Conservation (phyloP, 1,139 yeast species). For the Yamadazyma taylorii region DNA sequence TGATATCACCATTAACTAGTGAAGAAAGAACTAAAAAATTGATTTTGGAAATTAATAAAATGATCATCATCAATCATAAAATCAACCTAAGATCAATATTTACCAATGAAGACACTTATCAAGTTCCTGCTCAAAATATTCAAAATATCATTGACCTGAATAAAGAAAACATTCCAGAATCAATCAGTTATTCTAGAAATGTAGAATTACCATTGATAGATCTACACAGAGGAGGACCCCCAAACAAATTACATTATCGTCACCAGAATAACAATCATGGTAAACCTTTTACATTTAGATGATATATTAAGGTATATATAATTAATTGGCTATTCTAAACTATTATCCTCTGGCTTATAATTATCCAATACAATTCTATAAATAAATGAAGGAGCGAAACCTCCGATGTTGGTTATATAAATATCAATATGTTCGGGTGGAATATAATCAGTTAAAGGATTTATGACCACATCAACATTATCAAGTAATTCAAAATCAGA, state of each 20-base stretch:
- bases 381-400: slow-evolving; percentile 93
- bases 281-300: not conserved
- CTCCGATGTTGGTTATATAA: slow-evolving; percentile 92
- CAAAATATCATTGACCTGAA: not conserved
- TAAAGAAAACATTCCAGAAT: slow-evolving; percentile 5
- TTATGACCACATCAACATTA: slow-evolving; percentile 75
- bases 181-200: not conserved
- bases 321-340: slow-evolving; percentile 34
- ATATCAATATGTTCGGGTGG: slow-evolving; percentile 95
- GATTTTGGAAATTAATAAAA: slow-evolving; percentile 5
- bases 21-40: slow-evolving; percentile 5
- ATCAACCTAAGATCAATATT: not conserved
- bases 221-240: slow-evolving; percentile 1
- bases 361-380: slow-evolving; percentile 95
- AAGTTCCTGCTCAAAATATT: not conserved
- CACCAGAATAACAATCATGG: not conserved
- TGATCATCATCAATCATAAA: slow-evolving; percentile 7
- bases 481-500: slow-evolving; percentile 64
- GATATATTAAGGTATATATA: too few species aligned
- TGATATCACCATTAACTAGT: not conserved
- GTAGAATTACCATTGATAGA: not conserved
- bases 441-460: slow-evolving; percentile 90
- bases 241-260: not conserved
- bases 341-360: slow-evolving; percentile 82
- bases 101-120: slow-evolving; percentile 1